Evolutionary conservation across 345 rosid genomes (phyloP), one percentile per base, ranked within the genome.

Genomic region (Aethionema arabicum): DNA sequence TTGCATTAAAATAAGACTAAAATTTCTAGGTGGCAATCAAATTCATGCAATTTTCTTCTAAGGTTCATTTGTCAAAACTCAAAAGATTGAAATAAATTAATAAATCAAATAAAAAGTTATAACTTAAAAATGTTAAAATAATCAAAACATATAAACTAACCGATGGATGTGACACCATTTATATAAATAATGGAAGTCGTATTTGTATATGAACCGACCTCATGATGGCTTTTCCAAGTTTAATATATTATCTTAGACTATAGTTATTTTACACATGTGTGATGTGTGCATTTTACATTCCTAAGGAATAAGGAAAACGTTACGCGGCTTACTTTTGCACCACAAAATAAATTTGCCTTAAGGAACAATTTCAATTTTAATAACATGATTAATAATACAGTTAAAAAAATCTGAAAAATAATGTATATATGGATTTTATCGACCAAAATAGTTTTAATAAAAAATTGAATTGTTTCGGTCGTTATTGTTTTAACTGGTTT

Each of bases 181-280:
- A 39, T 29, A 11, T 48, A 40, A 39, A 47, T 40, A 32, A 49
- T 5, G 14, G 8, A 52, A 21, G 62, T 69, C 2, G 27, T 21
- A 21, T 21, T 53, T 54, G 67, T 53, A 69, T 10, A 15, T 37
- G 49, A 61, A 46, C 61, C 56, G 63, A 38, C 52, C 10, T 69
- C 56, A 40, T 61, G 73, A 61, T 69, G 73, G 63, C 73, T 69
- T 61, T 21, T 69, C 37, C 32, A 46, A 61, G 32, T 61, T 54
- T 39, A 46, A 54, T 61, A 69, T 54, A 59, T 59, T 68, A 68
- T 59, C 66, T 68, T 43, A 68, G 41, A 27, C 8, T 52, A 35
- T 27, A 33, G 13, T 41, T n/a, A 5, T 59, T n/a, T 32, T 21
- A 21, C 27, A 52, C 72, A 42, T 67, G 66, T 58, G 58, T 52